Evolutionary conservation across 2,329 filamentous ascomycete genomes (phyloP), one percentile per base, ranked within the genome.

Genomic region (Pseudophaeomoniella oleicola): DNA sequence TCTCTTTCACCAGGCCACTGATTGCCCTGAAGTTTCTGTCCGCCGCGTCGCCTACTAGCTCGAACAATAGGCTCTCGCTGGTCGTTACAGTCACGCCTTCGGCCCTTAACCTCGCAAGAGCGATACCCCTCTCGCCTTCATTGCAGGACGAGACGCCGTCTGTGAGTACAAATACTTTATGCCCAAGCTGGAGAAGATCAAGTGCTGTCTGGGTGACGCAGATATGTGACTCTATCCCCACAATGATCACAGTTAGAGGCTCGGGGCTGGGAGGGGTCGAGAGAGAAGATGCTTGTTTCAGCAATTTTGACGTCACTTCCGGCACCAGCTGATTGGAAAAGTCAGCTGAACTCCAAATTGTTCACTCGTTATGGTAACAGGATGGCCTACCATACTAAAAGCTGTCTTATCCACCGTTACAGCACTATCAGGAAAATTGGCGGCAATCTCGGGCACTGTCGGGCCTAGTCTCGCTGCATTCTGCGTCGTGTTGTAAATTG

Each of bases 171-270:
- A 92, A 94, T 4, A 94, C 88, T 37, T 67, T 66, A 57, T 94
- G 83, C 1, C 86, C 86, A 1, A 69, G 68, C 15, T 66, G 64
- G 31, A 90, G 63, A 34, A 93, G 63, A 62, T 94, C 88, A 30
- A 94, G 67, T 12, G 83, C 75, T 30, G 88, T 94, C 67, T 96
- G 88, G 42, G 84, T 87, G 18, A 96, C 77, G 65, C 88, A 96
- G 54, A 96, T 90, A 60, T 96, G 88, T 30, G 75, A 74, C 61
- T 96, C 88, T 53, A 96, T 94, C 27, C 88, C 88, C 12, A 94
- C 79, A 43, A 96, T 75, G 38, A 83, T 79, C 37, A 85, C 71
- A 48, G 78, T 71, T 15, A 72, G 61, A 1, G 52, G 53, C 1
- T 57, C 49, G 14, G 59, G 47, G 32, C 48, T 19, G 43, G 59